These are phyloP conservation scores for Gyrodon lividus DNA, from an alignment of 768 basidiomycete species.

Conservation along the genomic window DNA sequence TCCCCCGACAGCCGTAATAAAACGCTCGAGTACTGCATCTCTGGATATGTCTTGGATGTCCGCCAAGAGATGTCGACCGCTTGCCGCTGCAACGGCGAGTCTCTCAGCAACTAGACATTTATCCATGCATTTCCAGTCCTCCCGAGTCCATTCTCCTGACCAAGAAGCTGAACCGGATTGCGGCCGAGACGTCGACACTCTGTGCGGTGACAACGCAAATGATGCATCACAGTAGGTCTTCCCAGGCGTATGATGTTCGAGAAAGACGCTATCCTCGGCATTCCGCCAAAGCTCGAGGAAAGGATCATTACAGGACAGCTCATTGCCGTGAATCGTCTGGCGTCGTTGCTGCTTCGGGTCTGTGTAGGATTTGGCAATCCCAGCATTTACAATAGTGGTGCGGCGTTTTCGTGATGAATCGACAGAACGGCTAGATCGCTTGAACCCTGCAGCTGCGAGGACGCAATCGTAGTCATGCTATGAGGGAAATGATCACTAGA, in stretches of 20 bases:
- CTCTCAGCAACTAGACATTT: constrained; percentile 75
- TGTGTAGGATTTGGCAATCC: constrained; percentile 27
- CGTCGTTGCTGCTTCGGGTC: constrained; percentile 11
- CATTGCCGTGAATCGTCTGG: constrained; percentile 7
- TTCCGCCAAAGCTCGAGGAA: constrained; percentile 30
- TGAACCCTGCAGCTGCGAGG: constrained; percentile 32
- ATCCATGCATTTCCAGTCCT: constrained; percentile 81
- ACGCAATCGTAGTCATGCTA: constrained; percentile 88
- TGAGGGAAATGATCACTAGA: neutral
- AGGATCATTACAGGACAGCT: constrained; percentile 34
- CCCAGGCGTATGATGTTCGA: constrained; percentile 23
- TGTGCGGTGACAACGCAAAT: constrained; percentile 19
- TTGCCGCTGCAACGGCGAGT: constrained; percentile 42
- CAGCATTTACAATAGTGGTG: constrained; percentile 33
- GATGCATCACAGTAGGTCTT: constrained; percentile 14
- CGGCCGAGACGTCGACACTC: neutral
- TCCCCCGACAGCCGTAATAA: constrained; percentile 50
- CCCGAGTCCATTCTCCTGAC: constrained; percentile 57
- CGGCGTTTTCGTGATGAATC: constrained; percentile 38
- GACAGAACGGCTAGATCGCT: constrained; percentile 29
- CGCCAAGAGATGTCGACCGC: constrained; percentile 40
- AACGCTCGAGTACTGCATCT: constrained; percentile 61
- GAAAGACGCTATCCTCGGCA: constrained; percentile 29
- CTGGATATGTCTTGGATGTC: constrained; percentile 52
- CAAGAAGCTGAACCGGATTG: constrained; percentile 4